Percentiles rank a stretch among this genome's conserved stretches.
These are phyloP conservation scores for Hordeum pubiflorum DNA, from an alignment of 202 grass and related monocot genomes.

Conservation along the genomic window DNA sequence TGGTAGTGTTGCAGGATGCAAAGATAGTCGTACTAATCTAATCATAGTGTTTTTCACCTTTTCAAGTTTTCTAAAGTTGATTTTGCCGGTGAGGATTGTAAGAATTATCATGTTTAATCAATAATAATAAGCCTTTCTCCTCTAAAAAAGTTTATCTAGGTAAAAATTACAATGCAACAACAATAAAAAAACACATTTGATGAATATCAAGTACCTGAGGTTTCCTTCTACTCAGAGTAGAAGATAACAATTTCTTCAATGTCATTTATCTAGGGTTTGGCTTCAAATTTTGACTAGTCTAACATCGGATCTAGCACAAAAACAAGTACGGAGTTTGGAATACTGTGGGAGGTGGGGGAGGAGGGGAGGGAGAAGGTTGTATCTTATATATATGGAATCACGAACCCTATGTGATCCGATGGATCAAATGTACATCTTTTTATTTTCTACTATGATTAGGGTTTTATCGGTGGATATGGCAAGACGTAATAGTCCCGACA, in stretches of 20 bases:
- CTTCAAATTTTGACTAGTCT: neutral
- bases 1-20: neutral
- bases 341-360: neutral
- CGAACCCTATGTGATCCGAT: neutral
- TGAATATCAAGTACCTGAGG: neutral
- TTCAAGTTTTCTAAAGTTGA: neutral
- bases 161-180: no score
- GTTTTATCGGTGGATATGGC: no score
- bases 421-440: neutral
- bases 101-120: no score
- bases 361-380: neutral
- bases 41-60: neutral
- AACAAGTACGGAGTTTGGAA: neutral
- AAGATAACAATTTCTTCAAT: neutral
- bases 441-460: no score
- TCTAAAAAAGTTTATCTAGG: no score
- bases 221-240: neutral
- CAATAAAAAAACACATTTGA: neutral
- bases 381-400: neutral
- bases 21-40: neutral
- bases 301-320: no score
- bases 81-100: no score
- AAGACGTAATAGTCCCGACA: no score
- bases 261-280: neutral
- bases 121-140: no score